Evolutionary conservation across 164 flowering plant genomes (phyloP), one percentile per base, ranked within the genome.

Genomic region (Vitis cinerea): DNA sequence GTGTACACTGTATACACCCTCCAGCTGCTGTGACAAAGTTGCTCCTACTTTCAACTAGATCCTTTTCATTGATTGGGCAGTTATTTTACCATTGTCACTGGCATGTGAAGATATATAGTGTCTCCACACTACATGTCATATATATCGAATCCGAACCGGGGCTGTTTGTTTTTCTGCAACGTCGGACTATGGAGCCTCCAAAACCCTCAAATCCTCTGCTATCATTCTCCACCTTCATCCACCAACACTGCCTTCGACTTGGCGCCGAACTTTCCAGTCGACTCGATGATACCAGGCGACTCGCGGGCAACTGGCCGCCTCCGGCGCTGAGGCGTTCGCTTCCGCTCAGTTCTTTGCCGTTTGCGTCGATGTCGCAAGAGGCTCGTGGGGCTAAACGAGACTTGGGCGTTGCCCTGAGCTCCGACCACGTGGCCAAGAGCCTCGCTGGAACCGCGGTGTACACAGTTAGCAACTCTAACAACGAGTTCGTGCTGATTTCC

Each of bases 401-500:
- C 10, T 78, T 79, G 50, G 89, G 83, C 47, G 63, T 83, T 9
- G 80, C 89, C 9, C 67, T 89, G 13, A 80, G 82, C 78, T 37
- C 82, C 31, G 91, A 82, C 51, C 75, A 78, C 51, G 95, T 94
- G 16, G 91, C 98, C 15, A 91, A 83, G 71, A 81, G 90, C 17
- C 83, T 94, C n/a, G 75, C 81, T 8, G 97, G 99, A 55, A 91
- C 99, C 11, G 61, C 90, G 8, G 94, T 95, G 0, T 93, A 83
- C 72, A 88, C 99, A 0, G 96, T 95, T 49, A 85, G 99, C 77
- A 95, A 93, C 72, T 78, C 96, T 12, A 84, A 86, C 63, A 95
- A 93, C 66, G 99, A 93, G 80, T 92, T 95, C 77, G 99, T 93
- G 49, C 92, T 93, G 48, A 74, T 91, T 12, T 95, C 99, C 16